Evolutionary conservation across 164 flowering plant genomes (phyloP).

Genomic region (Buxus sempervirens): DNA sequence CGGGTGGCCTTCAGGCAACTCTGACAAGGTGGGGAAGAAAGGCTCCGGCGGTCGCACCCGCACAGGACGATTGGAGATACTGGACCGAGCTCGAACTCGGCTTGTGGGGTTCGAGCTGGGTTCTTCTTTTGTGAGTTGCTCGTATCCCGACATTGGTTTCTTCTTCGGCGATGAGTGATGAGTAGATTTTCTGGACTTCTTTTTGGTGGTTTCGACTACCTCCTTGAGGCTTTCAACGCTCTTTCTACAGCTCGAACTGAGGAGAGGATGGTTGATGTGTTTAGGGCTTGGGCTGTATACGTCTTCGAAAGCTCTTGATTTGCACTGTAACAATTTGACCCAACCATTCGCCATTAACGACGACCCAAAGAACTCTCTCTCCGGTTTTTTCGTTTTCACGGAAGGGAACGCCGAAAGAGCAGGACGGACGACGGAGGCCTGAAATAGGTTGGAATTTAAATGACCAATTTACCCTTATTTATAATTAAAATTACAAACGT

Average conservation of each 20-base stretch:
- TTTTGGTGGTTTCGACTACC: slow-evolving; percentile 45
- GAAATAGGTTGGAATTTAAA: neutral
- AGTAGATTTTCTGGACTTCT: slow-evolving; percentile 28
- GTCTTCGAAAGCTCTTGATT: slow-evolving; percentile 70
- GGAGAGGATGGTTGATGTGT: slow-evolving; percentile 24
- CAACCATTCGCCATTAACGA: slow-evolving; percentile 72
- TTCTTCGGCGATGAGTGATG: slow-evolving; percentile 16
- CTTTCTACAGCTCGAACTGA: slow-evolving; percentile 59
- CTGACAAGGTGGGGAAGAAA: slow-evolving; percentile 59
- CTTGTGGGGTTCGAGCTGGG: slow-evolving; percentile 5
- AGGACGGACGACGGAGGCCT: neutral
- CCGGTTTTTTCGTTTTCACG: neutral
- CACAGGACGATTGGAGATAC: slow-evolving; percentile 15
- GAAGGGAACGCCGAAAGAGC: neutral
- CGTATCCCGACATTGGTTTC: slow-evolving; percentile 13
- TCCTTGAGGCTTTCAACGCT: slow-evolving; percentile 57
- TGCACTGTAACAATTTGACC: slow-evolving; percentile 89
- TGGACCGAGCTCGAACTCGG: slow-evolving; percentile 24
- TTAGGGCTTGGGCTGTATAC: slow-evolving; percentile 48
- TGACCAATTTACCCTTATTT: neutral
- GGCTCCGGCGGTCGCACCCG: slow-evolving; percentile 25
- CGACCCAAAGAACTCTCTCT: slow-evolving; percentile 14
- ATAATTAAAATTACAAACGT: neutral
- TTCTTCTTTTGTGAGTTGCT: slow-evolving; percentile 16
- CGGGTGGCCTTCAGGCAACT: slow-evolving; percentile 78